Base-by-base conservation (phyloP, 306 rosid species). In the Castanea crenata region DNA sequence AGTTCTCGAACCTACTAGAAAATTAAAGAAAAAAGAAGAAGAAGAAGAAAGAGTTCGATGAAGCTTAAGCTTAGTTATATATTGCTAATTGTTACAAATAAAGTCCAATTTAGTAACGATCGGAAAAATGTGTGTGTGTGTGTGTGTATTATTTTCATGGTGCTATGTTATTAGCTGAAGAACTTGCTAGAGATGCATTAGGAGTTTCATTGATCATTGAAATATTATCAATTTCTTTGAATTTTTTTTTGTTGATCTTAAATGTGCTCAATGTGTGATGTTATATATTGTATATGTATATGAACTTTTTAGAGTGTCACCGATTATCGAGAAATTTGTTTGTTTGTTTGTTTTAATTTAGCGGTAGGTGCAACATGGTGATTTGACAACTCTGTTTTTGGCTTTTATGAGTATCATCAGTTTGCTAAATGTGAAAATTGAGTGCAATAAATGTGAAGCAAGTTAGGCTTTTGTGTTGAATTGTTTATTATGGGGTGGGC, bases 291-390 rank as follows among this genome's bases (percentile, higher is more conserved):
- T 38, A 29, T 31, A 63, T 63, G 8, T 15, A 14, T 19, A 63
- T 5, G 15, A 27, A 13, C 44, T 15, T 63, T 29, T 14, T 63
- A 29, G 44, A 2, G n/a, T 27, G 15, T 15, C 44, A 67, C 32
- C 34, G 25, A 70, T 67, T 71, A 79, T 64, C 19, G 55, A 25
- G 3, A 41, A 15, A 23, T 46, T 5, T 21, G 12, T 71, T 71
- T 23, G 34, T 49, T 71, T 9, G 15, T 21, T 75, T 72, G 38
- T 80, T 25, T 73, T 74, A 44, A 71, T 70, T 63, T 83, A 92
- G 91, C 89, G 86, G 9, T 79, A 80, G 82, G 74, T 89, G 87
- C 92, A 86, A 76, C 88, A 86, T 38, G 89, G 88, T 23, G 78
- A 83, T 82, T 84, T 95, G 75, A 87, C 84, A 35, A 32, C 83